Conservation (phyloP, 2,329 filamentous ascomycete genomes). For the Neoscytalidium dimidiatum region DNA sequence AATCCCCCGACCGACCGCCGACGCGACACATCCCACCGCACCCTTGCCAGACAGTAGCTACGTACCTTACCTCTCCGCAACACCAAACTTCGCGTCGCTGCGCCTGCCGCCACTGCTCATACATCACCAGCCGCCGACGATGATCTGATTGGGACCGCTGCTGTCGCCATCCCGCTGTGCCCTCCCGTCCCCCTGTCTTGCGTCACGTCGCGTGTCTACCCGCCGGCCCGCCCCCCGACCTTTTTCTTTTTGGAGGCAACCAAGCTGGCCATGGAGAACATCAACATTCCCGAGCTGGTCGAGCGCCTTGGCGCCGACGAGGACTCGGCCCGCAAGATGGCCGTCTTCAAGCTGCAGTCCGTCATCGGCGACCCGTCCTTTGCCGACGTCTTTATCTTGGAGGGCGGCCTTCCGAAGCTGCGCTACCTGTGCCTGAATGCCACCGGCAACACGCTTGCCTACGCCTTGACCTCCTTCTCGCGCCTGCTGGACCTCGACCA, state of each 20-base stretch:
- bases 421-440: conserved; percentile 81
- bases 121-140: conserved; percentile 6
- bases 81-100: not conserved
- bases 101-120: not conserved
- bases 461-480: conserved; percentile 86
- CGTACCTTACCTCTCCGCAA: not conserved
- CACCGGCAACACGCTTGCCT: conserved; percentile 91
- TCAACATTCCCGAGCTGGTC: conserved; percentile 60
- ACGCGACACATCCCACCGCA: not conserved
- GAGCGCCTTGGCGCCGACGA: conserved; percentile 64
- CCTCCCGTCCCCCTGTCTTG: conserved; percentile 6
- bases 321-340: conserved; percentile 96
- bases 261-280: conserved; percentile 55
- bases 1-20: not conserved
- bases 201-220: conserved; percentile 11
- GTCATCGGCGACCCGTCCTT: conserved; percentile 96
- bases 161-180: not conserved
- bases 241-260: not conserved
- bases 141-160: conserved; percentile 10
- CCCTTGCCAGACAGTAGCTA: not conserved
- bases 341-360: conserved; percentile 94
- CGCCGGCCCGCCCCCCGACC: not conserved
- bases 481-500: conserved; percentile 93
- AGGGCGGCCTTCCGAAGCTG: conserved; percentile 80
- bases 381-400: conserved; percentile 92